Evolutionary conservation across 768 basidiomycete genomes (phyloP), one percentile per base, ranked within the genome.

Genomic region (Tricholomella constricta): DNA sequence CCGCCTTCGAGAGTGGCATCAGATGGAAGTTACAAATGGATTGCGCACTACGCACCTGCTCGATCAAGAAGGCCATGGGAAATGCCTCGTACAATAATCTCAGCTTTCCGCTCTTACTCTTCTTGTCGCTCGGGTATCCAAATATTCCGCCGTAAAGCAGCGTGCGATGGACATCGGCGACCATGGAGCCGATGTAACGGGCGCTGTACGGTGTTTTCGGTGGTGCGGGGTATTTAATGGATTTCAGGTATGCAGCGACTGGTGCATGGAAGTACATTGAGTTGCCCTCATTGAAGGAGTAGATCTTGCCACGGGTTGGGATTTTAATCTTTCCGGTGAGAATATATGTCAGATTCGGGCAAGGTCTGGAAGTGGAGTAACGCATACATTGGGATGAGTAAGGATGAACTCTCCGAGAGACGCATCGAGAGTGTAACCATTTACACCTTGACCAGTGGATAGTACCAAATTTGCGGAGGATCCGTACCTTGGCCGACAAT

Each of bases 211-310:
- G 95, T 22, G 83, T 75, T 70, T 87, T 94, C 29, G 84, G 85
- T 44, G 81, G 69, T 40, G 82, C 68, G 1, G 96, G 95, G 69
- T 81, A 94, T 73, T 99, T 96, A 81, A 96, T 91, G 58, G 89
- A 90, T 57, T 91, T 85, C 54, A 96, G 82, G 72, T 96, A 96
- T 37, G 84, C 82, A 45, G 73, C 73, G 43, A 91, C 89, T 15
- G 90, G 94, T 42, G 82, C 71, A 70, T 94, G 77, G 78, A 97
- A 98, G 75, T 95, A 95, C 81, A 92, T 79, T 27, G 94, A 83
- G 76, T 99, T 99, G 56, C 97, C 97, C 75, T 99, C 97, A 70
- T 99, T 99, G 81, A 98, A 96, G 3, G 95, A 98, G 77, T 99
- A 99, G 66, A 99, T 99, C 76, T 98, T 98, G 60, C 97, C 97